phyloP scores from a whole-genome alignment of 2,329 filamentous ascomycete species.

The Hypoxylon sp. region DNA sequence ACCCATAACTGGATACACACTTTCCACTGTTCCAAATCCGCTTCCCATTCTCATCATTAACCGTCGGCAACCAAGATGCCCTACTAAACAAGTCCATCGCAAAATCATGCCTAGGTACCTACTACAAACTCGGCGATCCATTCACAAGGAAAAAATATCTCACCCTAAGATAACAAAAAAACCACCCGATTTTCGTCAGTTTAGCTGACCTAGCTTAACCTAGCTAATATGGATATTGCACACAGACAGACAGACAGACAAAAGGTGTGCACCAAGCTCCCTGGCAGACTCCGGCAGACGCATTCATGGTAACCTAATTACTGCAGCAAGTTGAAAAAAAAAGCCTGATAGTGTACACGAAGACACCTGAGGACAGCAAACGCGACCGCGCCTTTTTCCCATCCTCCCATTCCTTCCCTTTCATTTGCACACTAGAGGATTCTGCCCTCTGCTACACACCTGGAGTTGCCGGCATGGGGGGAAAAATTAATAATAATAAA shows the following conservation, averaged over 20 bases:
- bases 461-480: constrained; percentile 1
- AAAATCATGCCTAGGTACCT: too few species aligned
- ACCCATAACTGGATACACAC: background rate
- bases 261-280: background rate
- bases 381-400: constrained; percentile 16
- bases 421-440: background rate
- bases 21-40: background rate
- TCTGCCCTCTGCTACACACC: background rate
- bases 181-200: background rate
- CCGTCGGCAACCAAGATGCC: background rate
- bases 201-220: background rate
- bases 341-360: constrained; percentile 34
- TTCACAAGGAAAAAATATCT: background rate
- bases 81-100: background rate
- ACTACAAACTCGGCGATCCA: background rate
- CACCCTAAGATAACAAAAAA: background rate
- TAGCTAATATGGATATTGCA: background rate
- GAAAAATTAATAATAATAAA: constrained; percentile 15
- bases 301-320: constrained; percentile 1
- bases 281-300: background rate
- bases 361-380: constrained; percentile 20
- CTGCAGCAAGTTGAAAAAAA: constrained; percentile 7
- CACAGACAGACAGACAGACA: background rate
- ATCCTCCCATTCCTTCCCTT: constrained; percentile 1
- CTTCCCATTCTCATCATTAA: background rate